phyloP scores from a whole-genome alignment of 305 asterid species.

The Fraxinus paxiana region DNA sequence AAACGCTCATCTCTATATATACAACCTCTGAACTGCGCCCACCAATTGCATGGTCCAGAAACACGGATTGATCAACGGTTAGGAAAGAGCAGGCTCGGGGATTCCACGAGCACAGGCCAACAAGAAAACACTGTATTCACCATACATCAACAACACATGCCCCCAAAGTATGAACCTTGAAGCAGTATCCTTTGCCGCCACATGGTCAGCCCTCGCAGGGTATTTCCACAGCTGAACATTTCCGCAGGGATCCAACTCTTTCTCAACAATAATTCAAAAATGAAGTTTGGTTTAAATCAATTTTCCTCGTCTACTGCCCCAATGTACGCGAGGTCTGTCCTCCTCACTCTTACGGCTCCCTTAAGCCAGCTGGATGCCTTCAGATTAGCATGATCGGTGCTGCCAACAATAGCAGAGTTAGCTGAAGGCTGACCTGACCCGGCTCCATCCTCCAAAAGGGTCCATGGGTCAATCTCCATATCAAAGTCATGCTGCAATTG shows the following conservation, averaged over 20 bases:
- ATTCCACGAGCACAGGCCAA: conserved; percentile 18
- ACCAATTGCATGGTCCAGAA: conserved; percentile 16
- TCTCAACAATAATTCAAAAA: conserved; percentile 25
- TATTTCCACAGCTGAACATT: conserved; percentile 6
- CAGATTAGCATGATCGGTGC: conserved; percentile 59
- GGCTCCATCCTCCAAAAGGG: conserved; percentile 89
- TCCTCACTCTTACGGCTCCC: conserved; percentile 79
- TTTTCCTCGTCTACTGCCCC: conserved; percentile 90
- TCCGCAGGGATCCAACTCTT: neutral
- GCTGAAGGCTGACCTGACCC: conserved; percentile 61
- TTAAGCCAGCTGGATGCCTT: conserved; percentile 75
- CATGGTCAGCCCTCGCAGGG: conserved; percentile 11
- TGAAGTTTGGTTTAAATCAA: conserved; percentile 38
- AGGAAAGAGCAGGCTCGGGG: conserved; percentile 12
- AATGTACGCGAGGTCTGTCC: conserved; percentile 76
- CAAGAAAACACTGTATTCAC: conserved; percentile 5
- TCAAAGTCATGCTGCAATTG: conserved; percentile 48
- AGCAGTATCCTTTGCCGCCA: conserved; percentile 19
- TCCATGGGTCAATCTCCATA: conserved; percentile 79
- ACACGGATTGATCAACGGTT: conserved; percentile 16
- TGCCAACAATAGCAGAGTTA: conserved; percentile 42
- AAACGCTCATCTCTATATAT: conserved; percentile 22
- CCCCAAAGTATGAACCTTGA: conserved; percentile 15
- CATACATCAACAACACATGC: neutral
- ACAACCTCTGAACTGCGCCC: conserved; percentile 22